Conservation (phyloP, 495 filamentous ascomycete species). For the Aspergillus hancockii region DNA sequence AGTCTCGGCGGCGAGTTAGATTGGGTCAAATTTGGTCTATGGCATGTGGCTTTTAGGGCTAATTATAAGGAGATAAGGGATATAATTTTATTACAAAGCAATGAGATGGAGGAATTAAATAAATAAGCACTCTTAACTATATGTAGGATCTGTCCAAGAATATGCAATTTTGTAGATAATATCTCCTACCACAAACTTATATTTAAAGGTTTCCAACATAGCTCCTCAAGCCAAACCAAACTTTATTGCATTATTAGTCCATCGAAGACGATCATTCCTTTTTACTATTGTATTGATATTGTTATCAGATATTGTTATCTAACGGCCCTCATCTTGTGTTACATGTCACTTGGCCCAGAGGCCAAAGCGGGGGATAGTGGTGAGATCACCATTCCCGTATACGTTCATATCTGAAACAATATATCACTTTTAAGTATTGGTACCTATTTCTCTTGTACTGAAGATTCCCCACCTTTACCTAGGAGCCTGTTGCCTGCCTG, state of each 20-base stretch:
- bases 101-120: background rate
- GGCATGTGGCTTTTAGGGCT: background rate
- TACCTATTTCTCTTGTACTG: background rate
- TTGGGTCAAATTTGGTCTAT: background rate
- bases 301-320: background rate
- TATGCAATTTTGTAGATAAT: background rate
- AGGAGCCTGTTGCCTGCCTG: too few species aligned
- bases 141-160: background rate
- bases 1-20: background rate
- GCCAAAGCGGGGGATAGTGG: background rate
- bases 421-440: background rate
- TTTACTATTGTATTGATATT: too few species aligned
- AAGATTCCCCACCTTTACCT: background rate
- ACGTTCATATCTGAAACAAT: background rate
- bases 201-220: background rate
- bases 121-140: background rate
- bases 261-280: background rate
- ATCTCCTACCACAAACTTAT: too few species aligned
- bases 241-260: conserved; percentile 1
- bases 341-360: background rate
- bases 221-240: background rate
- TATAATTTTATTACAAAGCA: too few species aligned
- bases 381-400: background rate
- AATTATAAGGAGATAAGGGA: background rate
- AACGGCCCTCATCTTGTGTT: background rate